Evolutionary conservation across 2,329 filamentous ascomycete genomes (phyloP).

Genomic region (Stemphylium lycopersici): DNA sequence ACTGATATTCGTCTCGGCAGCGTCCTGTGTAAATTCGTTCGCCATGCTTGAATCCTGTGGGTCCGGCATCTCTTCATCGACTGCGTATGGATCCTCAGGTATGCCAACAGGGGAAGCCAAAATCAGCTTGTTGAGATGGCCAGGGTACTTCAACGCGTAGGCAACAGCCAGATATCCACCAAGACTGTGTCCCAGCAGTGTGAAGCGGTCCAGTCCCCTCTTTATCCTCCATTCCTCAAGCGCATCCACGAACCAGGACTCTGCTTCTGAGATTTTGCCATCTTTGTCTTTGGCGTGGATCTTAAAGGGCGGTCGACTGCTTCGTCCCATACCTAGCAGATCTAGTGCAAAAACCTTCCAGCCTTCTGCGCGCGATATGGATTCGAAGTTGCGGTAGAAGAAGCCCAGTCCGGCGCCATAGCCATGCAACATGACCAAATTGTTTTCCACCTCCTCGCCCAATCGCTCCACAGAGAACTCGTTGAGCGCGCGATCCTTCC

Average conservation of each 20-base stretch:
- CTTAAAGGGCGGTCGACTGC: constrained; percentile 80
- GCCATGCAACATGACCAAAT: constrained; percentile 93
- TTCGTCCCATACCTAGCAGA: constrained; percentile 92
- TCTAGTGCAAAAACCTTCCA: constrained; percentile 96
- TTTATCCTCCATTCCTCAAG: constrained; percentile 94
- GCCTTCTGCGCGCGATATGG: constrained; percentile 75
- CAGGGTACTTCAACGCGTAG: constrained; percentile 96
- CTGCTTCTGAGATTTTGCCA: constrained; percentile 83
- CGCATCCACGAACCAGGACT: constrained; percentile 94
- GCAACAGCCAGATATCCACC: constrained; percentile 95
- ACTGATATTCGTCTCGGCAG: constrained; percentile 67
- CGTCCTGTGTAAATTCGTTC: constrained; percentile 81
- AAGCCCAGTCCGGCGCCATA: constrained; percentile 96
- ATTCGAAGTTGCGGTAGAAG: constrained; percentile 98
- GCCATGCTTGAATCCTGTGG: constrained; percentile 72
- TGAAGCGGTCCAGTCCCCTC: constrained; percentile 90
- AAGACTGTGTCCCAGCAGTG: constrained; percentile 88
- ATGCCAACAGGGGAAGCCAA: constrained; percentile 93
- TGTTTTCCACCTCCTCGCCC: constrained; percentile 79
- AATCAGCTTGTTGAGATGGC: constrained; percentile 92
- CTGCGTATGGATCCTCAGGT: constrained; percentile 90
- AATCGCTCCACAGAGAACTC: constrained; percentile 89
- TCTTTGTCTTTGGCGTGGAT: constrained; percentile 82
- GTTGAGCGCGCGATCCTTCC: constrained; percentile 86
- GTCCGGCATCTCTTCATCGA: constrained; percentile 79